Base-by-base conservation (phyloP, 1,284 basidiomycete genomes). In the Cutaneotrichosporon dermatis region DNA sequence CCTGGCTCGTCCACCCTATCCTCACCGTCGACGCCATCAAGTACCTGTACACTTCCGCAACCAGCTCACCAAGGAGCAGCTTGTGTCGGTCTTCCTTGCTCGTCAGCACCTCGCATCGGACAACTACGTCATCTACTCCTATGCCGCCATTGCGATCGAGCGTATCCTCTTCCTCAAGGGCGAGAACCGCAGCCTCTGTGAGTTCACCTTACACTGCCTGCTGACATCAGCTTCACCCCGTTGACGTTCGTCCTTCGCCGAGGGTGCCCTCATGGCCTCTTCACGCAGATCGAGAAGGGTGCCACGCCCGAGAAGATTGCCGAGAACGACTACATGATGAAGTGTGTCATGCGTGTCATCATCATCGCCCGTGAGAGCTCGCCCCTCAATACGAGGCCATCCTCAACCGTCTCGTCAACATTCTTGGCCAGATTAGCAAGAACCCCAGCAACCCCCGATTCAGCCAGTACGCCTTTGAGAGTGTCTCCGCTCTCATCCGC, bases 401-500 rank as follows among this genome's bases (percentile, higher is more conserved):
- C 9, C 82, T 99, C 2, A 79, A 77, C 46, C 87, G 89, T 16
- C 83, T 99, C 3, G 88, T 93, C 54, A 79, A 78, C 44, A 95
- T 98, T 67, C 82, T 98, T 6, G 86, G 86, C 13, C 84, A 89
- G 61, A 94, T 96, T 68, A 89, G 88, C 65, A 91, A 90, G 80
- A 99, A 99, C 74, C 95, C 96, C 11, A 92, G 89, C 76, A 99
- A 99, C 77, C 95, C 96, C 0, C 87, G 89, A 65, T 99, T 99
- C 79, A 94, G 94, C 76, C 96, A 99, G 74, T 97, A 92, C 73
- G 89, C 92, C 64, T 99, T 99, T 71, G 95, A 99, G 80, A 89
- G 88, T 72, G 86, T 99, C 43, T 89, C 94, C 12, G 93, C 89
- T 0, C 80, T 99, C 66, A 88, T 97, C 79, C 84, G 90, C 67